These are phyloP conservation scores for Arthrobotrys iridis DNA, from an alignment of 2,329 filamentous ascomycete species.

Conservation along the genomic window DNA sequence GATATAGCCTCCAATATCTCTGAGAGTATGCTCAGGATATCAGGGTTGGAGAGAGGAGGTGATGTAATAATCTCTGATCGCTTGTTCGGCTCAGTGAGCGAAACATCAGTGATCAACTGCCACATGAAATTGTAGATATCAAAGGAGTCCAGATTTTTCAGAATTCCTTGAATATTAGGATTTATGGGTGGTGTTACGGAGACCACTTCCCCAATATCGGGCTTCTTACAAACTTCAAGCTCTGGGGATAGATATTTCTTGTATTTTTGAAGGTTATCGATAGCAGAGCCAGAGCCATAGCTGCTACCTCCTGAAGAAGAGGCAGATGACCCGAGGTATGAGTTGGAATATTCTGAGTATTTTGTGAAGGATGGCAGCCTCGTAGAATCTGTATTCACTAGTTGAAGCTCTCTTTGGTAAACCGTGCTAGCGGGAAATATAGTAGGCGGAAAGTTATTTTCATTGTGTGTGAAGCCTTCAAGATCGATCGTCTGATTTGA, in stretches of 20 bases:
- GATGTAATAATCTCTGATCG: background rate
- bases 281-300: conserved; percentile 5
- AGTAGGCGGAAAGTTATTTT: too few relatives aligned
- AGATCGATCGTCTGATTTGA: background rate
- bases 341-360: background rate
- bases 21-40: background rate
- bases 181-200: background rate
- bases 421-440: too few relatives aligned
- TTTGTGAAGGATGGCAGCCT: background rate
- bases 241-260: background rate
- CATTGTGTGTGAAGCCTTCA: background rate
- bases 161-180: background rate
- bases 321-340: background rate
- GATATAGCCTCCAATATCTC: background rate
- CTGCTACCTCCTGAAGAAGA: background rate
- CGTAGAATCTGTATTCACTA: too few relatives aligned
- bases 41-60: conserved; percentile 1
- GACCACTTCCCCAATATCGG: background rate
- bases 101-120: conserved; percentile 4
- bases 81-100: background rate
- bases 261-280: background rate
- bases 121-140: conserved; percentile 30
- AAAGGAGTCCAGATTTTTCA: conserved; percentile 1
- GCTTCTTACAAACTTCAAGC: background rate
- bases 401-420: too few relatives aligned